Conservation (phyloP, 345 rosid genomes). For the Trapa bicornis region DNA sequence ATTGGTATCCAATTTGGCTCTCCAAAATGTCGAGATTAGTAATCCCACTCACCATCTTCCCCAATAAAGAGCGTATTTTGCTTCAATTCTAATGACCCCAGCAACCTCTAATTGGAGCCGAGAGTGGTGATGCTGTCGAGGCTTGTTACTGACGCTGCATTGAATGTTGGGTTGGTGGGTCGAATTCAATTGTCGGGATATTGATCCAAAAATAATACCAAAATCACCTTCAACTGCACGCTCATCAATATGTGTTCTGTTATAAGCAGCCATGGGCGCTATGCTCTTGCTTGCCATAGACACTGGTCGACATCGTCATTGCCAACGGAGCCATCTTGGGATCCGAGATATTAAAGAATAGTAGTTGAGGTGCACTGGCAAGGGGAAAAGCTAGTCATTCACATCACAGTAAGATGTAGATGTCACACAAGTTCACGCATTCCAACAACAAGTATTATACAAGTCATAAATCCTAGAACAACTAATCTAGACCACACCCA, state of each 20-base stretch:
- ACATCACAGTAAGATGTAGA: no score
- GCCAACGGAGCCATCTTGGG: neutral
- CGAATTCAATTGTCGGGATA: neutral
- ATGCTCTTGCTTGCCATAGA: neutral
- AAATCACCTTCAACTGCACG: neutral
- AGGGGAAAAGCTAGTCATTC: no score
- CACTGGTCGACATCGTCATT: neutral
- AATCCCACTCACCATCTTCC: neutral
- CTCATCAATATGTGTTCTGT: neutral
- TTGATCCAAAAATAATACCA: neutral
- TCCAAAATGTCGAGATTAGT: neutral
- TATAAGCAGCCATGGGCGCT: neutral
- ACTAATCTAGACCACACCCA: no score
- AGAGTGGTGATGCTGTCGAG: neutral
- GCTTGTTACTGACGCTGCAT: neutral
- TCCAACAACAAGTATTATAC: no score
- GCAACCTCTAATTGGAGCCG: neutral
- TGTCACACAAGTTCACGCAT: neutral
- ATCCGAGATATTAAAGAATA: neutral
- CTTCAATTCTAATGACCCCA: neutral
- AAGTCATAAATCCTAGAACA: no score
- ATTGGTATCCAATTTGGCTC: neutral
- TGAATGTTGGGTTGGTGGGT: constrained; percentile 1
- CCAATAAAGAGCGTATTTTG: neutral
- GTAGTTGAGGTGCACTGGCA: neutral